Percentiles rank a stretch among this genome's conserved stretches.
phyloP scores from a whole-genome alignment of 2,329 filamentous ascomycete genomes.

The Colletotrichum incanum region DNA sequence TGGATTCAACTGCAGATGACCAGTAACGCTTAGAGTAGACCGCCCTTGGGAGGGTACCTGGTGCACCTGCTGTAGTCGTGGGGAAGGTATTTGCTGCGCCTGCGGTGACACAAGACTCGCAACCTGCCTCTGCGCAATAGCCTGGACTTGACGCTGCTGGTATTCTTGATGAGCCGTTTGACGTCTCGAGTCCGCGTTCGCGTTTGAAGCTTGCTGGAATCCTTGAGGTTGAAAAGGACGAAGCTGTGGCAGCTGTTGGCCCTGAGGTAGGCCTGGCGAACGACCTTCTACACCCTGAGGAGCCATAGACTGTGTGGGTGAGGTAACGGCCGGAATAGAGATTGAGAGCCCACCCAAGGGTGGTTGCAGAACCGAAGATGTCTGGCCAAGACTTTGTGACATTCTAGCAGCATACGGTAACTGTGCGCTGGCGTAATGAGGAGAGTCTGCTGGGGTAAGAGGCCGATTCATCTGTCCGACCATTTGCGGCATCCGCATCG shows the following conservation, averaged over 20 bases:
- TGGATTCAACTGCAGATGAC: neutral
- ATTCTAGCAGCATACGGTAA: slow-evolving; percentile 12
- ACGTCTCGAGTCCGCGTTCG: slow-evolving; percentile 4
- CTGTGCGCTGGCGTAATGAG: slow-evolving; percentile 24
- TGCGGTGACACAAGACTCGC: slow-evolving; percentile 1
- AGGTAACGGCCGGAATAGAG: slow-evolving; percentile 23
- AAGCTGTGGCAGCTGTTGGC: neutral
- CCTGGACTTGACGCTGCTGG: slow-evolving; percentile 6
- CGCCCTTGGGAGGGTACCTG: slow-evolving; percentile 2
- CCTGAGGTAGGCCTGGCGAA: neutral
- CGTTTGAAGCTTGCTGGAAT: slow-evolving; percentile 17
- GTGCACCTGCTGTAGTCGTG: neutral
- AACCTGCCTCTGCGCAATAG: neutral
- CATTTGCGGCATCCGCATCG: slow-evolving; percentile 6
- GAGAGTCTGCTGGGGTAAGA: slow-evolving; percentile 32
- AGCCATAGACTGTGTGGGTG: slow-evolving; percentile 14
- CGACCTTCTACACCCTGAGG: neutral
- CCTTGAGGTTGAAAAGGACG: neutral
- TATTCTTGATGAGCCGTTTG: neutral
- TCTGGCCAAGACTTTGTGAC: slow-evolving; percentile 11
- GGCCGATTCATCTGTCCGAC: slow-evolving; percentile 9
- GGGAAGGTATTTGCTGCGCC: slow-evolving; percentile 6
- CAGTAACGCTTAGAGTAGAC: neutral
- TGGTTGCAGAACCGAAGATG: slow-evolving; percentile 31
- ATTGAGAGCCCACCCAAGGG: slow-evolving; percentile 30